phyloP scores from a whole-genome alignment of 1,139 yeast genomes.

The Yarrowia galli region DNA sequence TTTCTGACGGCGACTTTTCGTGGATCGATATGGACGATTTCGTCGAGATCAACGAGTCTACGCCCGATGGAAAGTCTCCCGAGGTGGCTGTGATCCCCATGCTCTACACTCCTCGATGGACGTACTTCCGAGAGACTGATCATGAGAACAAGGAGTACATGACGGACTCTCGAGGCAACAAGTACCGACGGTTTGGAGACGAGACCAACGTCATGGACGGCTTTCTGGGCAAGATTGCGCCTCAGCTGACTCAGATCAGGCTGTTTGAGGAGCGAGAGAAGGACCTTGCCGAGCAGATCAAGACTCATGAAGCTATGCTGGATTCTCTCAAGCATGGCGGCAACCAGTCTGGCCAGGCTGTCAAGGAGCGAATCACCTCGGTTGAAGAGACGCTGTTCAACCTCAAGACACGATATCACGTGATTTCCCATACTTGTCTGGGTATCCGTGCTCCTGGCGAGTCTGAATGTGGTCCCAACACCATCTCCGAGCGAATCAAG shows the following conservation, averaged over 20 bases:
- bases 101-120: conserved; percentile 75
- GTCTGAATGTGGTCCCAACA: conserved; percentile 34
- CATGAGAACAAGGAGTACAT: conserved; percentile 47
- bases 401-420: conserved; percentile 48
- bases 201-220: conserved; percentile 66
- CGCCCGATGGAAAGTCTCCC: conserved; percentile 60
- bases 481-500: conserved; percentile 40
- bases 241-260: conserved; percentile 48
- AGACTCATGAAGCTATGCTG: conserved; percentile 51
- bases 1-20: conserved; percentile 58
- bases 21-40: conserved; percentile 90
- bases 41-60: conserved; percentile 63
- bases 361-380: conserved; percentile 46
- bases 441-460: conserved; percentile 23
- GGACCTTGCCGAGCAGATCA: conserved; percentile 58
- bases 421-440: conserved; percentile 37
- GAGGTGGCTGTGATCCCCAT: conserved; percentile 67
- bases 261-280: conserved; percentile 48
- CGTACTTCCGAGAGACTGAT: conserved; percentile 72
- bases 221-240: conserved; percentile 58
- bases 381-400: conserved; percentile 52
- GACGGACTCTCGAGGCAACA: conserved; percentile 51
- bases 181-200: conserved; percentile 66
- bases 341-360: conserved; percentile 40
- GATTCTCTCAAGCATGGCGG: conserved; percentile 49